A percentile compares a stretch with the other conserved stretches of the same genome.
Evolutionary conservation across 345 rosid species (phyloP).

Genomic region (Eucalyptus curtisii): DNA sequence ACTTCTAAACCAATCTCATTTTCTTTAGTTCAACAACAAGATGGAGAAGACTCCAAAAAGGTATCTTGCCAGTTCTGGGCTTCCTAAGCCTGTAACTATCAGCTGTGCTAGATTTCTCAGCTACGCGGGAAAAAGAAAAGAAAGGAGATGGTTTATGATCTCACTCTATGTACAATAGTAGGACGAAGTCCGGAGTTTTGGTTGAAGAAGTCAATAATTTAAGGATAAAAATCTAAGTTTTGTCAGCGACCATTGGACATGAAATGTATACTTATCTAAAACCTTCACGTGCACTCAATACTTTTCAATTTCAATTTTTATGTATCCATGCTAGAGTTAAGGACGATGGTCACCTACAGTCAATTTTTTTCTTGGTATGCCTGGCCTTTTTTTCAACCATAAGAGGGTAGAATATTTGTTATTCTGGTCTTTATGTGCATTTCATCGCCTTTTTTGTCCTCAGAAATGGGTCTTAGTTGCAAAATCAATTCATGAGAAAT

Average conservation of each 20-base stretch:
- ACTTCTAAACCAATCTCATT: background rate
- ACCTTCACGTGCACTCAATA: background rate
- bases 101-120: background rate
- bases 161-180: background rate
- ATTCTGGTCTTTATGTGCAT: background rate
- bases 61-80: background rate
- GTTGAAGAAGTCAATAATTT: background rate
- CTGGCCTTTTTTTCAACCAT: background rate
- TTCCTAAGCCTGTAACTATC: background rate
- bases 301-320: background rate
- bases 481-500: no score
- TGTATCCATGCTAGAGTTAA: background rate
- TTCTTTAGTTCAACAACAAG: background rate
- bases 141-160: background rate
- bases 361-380: background rate
- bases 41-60: background rate
- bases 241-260: background rate
- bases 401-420: background rate
- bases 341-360: background rate
- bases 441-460: background rate
- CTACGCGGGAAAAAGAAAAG: background rate
- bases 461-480: background rate
- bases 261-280: background rate
- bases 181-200: background rate
- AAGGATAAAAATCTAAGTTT: background rate